phyloP scores from a whole-genome alignment of 202 grass and related monocot genomes.

The Tripidium arundinaceum region DNA sequence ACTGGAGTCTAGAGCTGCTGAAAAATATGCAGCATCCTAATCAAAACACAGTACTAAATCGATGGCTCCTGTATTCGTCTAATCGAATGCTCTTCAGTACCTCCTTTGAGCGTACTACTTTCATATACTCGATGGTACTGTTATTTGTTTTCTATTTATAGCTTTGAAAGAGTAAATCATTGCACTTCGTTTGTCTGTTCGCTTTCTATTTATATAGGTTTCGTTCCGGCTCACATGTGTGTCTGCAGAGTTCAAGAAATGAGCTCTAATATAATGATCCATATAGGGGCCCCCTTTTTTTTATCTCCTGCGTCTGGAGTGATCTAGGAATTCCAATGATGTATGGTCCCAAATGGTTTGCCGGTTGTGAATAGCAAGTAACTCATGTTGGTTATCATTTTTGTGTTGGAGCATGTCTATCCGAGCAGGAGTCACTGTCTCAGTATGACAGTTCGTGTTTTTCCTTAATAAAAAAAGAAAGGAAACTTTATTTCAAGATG shows the following conservation, averaged over 20 bases:
- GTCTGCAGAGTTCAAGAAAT: not conserved
- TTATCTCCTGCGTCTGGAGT: too few relatives aligned
- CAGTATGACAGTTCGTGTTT: too few relatives aligned
- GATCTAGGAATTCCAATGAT: not conserved
- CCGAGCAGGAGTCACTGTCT: too few relatives aligned
- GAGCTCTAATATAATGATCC: not conserved
- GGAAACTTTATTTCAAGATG: too few relatives aligned
- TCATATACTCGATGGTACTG: not conserved
- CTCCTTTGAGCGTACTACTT: not conserved
- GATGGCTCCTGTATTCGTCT: not conserved
- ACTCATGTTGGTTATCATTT: too few relatives aligned
- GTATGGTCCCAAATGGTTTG: too few relatives aligned
- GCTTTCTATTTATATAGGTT: not conserved
- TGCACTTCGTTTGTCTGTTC: not conserved
- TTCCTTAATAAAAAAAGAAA: too few relatives aligned
- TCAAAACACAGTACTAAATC: not conserved
- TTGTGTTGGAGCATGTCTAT: too few relatives aligned
- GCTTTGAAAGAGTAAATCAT: not conserved
- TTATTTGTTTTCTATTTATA: slow-evolving; percentile 18
- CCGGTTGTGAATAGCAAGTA: too few relatives aligned
- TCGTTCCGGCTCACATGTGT: not conserved
- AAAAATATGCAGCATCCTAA: not conserved
- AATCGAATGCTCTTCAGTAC: not conserved
- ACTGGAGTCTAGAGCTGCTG: not conserved
- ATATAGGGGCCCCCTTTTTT: not conserved